Conservation (phyloP, 2,329 filamentous ascomycete genomes). For the Pestalotiopsis sp. region DNA sequence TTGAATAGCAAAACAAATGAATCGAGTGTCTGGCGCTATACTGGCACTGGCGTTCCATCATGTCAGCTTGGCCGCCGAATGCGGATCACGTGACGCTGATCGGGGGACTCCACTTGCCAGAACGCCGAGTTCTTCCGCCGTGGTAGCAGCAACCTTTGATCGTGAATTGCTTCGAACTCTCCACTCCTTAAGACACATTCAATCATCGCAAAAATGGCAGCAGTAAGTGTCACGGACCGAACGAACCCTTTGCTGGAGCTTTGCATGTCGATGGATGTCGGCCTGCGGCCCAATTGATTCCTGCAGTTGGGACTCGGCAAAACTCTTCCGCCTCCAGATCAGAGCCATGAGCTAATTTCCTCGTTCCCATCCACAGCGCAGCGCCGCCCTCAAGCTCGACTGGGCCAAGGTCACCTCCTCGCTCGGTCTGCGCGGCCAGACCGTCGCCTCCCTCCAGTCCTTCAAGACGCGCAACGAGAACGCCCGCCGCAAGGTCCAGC, state of each 20-base stretch:
- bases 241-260: slow-evolving; percentile 20
- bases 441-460: slow-evolving; percentile 83
- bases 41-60: background rate
- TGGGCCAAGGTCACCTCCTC: slow-evolving; percentile 94
- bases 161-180: slow-evolving; percentile 50
- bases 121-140: slow-evolving; percentile 40
- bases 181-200: slow-evolving; percentile 46
- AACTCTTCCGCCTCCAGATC: slow-evolving; percentile 5
- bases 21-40: background rate
- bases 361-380: slow-evolving; percentile 66
- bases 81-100: background rate
- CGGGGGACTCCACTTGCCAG: background rate
- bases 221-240: slow-evolving; percentile 56
- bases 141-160: slow-evolving; percentile 47
- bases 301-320: slow-evolving; percentile 15
- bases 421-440: slow-evolving; percentile 95
- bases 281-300: slow-evolving; percentile 25
- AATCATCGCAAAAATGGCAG: slow-evolving; percentile 65
- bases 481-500: slow-evolving; percentile 88
- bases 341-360: slow-evolving; percentile 57
- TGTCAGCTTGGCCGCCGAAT: slow-evolving; percentile 17
- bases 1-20: no score
- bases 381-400: slow-evolving; percentile 98
- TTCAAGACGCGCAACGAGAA: slow-evolving; percentile 99
- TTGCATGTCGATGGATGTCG: background rate